Conservation (phyloP, 306 rosid genomes). For the Malus sylvestris region DNA sequence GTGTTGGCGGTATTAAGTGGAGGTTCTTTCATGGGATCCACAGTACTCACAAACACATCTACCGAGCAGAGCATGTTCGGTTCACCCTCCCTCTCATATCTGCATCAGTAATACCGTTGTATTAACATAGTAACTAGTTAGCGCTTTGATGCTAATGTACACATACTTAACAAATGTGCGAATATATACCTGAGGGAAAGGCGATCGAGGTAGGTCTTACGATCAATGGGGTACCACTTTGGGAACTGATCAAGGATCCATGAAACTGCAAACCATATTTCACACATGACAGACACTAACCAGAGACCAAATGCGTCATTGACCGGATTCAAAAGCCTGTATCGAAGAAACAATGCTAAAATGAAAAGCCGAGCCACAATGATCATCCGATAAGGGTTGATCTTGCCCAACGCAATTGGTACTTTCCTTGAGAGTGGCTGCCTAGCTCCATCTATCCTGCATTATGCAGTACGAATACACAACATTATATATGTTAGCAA, state of each 20-base stretch:
- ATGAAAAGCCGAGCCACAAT: constrained; percentile 74
- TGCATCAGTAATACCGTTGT: constrained; percentile 17
- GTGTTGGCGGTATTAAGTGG: constrained; percentile 88
- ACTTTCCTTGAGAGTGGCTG: constrained; percentile 94
- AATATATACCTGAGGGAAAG: constrained; percentile 61
- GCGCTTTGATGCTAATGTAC: background rate
- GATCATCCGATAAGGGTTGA: constrained; percentile 95
- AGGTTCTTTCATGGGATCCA: constrained; percentile 98
- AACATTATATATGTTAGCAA: background rate
- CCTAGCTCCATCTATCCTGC: constrained; percentile 86
- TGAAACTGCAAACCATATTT: constrained; percentile 90
- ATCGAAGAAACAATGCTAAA: constrained; percentile 68
- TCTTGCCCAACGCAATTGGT: constrained; percentile 79
- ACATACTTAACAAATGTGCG: background rate
- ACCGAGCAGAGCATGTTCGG: constrained; percentile 77
- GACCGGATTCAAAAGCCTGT: constrained; percentile 71
- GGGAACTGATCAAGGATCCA: constrained; percentile 99
- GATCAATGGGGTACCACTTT: constrained; percentile 88
- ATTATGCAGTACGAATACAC: background rate
- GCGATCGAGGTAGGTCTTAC: constrained; percentile 89
- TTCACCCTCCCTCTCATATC: constrained; percentile 88
- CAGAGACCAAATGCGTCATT: constrained; percentile 79
- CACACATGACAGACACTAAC: constrained; percentile 85
- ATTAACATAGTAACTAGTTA: background rate
- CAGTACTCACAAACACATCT: constrained; percentile 88